phyloP scores from a whole-genome alignment of 2,329 filamentous ascomycete species.

The Salinomyces thailandicus region DNA sequence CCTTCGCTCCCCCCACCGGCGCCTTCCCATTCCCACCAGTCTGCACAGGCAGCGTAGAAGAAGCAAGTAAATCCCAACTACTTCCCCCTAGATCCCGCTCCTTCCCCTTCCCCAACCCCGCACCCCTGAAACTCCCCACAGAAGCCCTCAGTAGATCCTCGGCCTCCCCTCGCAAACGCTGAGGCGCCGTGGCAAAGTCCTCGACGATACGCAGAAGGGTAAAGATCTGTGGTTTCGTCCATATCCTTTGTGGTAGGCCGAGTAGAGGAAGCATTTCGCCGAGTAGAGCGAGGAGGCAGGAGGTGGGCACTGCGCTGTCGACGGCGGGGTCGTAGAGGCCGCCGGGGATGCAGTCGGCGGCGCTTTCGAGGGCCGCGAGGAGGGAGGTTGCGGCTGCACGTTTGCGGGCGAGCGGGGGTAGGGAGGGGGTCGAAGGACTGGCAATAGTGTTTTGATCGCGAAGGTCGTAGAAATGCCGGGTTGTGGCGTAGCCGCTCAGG shows the following conservation, averaged over 20 bases:
- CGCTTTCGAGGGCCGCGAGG: constrained; percentile 72
- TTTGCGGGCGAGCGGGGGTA: constrained; percentile 50
- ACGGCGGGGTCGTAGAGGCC: constrained; percentile 74
- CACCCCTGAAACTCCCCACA: constrained; percentile 13
- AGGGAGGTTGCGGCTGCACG: constrained; percentile 63
- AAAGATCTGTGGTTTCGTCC: constrained; percentile 20
- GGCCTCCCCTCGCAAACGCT: constrained; percentile 19
- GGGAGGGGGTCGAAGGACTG: constrained; percentile 22
- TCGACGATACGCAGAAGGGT: constrained; percentile 19
- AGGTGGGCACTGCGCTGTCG: constrained; percentile 76
- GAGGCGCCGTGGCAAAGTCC: constrained; percentile 19
- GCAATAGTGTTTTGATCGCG: constrained; percentile 52
- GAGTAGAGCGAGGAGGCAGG: constrained; percentile 72
- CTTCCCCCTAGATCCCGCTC: constrained; percentile 13
- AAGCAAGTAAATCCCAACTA: constrained; percentile 22
- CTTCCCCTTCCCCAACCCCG: constrained; percentile 1
- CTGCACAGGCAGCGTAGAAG: constrained; percentile 20
- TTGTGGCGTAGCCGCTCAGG: constrained; percentile 82
- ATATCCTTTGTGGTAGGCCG: constrained; percentile 38
- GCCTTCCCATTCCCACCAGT: constrained; percentile 48
- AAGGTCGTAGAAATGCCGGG: constrained; percentile 83
- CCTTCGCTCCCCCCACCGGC: constrained; percentile 37
- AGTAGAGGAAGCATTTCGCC: constrained; percentile 76
- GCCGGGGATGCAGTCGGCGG: constrained; percentile 82
- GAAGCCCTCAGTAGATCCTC: constrained; percentile 18